A percentile compares a stretch with the other conserved stretches of the same genome.
phyloP scores from a whole-genome alignment of 345 rosid species.

The Moricandia moricandioides region DNA sequence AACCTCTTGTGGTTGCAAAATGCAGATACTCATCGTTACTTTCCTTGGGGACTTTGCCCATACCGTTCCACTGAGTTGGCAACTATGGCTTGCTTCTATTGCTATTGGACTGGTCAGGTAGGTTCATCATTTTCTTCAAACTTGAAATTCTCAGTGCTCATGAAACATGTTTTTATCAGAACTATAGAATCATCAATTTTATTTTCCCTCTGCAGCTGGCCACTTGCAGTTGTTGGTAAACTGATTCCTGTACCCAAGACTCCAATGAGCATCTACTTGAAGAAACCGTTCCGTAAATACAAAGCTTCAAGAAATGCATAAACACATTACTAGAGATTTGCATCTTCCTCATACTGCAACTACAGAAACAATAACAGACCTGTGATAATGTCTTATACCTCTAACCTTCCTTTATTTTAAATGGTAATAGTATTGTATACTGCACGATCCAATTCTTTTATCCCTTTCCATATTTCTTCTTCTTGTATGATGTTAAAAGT shows the following conservation, averaged over 20 bases:
- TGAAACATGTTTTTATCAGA: background rate
- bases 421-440: constrained; percentile 35
- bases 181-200: background rate
- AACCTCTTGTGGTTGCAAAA: constrained; percentile 11
- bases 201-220: constrained; percentile 64
- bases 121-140: constrained; percentile 23
- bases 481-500: constrained; percentile 33
- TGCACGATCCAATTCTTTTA: constrained; percentile 34
- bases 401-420: constrained; percentile 32
- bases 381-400: constrained; percentile 30
- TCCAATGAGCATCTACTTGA: constrained; percentile 48
- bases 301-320: constrained; percentile 33
- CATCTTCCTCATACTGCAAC: constrained; percentile 28
- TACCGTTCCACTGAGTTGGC: constrained; percentile 68
- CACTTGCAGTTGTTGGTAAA: constrained; percentile 80
- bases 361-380: constrained; percentile 24
- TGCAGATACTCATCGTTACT: constrained; percentile 74
- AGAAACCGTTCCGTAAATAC: constrained; percentile 47
- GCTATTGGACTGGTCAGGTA: constrained; percentile 79
- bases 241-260: constrained; percentile 80
- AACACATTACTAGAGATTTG: constrained; percentile 15
- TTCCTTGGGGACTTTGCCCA: constrained; percentile 75
- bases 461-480: constrained; percentile 18
- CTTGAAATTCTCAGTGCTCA: background rate
- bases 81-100: constrained; percentile 66